These are phyloP conservation scores for Quercus dentata DNA, from an alignment of 306 rosid species.

Conservation along the genomic window DNA sequence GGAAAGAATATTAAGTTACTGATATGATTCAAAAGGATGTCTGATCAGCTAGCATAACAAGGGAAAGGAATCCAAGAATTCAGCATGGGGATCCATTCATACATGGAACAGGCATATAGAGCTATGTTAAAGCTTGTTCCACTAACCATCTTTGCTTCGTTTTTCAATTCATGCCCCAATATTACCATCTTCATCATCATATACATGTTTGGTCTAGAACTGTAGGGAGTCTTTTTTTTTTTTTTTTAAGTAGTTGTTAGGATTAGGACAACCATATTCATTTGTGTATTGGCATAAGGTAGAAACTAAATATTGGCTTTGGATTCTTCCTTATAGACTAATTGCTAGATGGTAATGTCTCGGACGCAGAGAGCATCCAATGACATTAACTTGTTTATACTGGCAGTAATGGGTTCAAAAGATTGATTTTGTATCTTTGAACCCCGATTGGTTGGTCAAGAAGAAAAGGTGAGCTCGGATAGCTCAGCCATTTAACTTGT, in stretches of 20 bases:
- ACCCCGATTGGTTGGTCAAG: slow-evolving; percentile 45
- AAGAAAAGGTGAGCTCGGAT: slow-evolving; percentile 53
- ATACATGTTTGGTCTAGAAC: slow-evolving; percentile 31
- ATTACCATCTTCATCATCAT: slow-evolving; percentile 26
- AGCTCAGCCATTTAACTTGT: slow-evolving; percentile 48
- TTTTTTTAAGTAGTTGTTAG: slow-evolving; percentile 28
- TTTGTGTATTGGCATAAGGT: slow-evolving; percentile 48
- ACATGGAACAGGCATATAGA: slow-evolving; percentile 28
- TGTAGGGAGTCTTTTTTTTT: slow-evolving; percentile 7
- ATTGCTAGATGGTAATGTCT: slow-evolving; percentile 46
- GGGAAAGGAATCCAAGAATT: slow-evolving; percentile 17
- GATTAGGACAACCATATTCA: slow-evolving; percentile 46
- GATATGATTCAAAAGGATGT: slow-evolving; percentile 11
- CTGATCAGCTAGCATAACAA: slow-evolving; percentile 16
- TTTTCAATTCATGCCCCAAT: slow-evolving; percentile 22
- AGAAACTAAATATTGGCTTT: slow-evolving; percentile 58
- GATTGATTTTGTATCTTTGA: slow-evolving; percentile 80
- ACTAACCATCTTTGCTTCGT: slow-evolving; percentile 25
- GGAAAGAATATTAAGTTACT: slow-evolving; percentile 10
- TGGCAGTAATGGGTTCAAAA: slow-evolving; percentile 49
- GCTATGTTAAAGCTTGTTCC: slow-evolving; percentile 21
- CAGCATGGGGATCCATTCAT: slow-evolving; percentile 4
- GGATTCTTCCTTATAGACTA: slow-evolving; percentile 75
- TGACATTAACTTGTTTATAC: slow-evolving; percentile 59
- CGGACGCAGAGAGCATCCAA: slow-evolving; percentile 80